Evolutionary conservation across 768 basidiomycete species (phyloP).

Genomic region (Leccinum variicolor): DNA sequence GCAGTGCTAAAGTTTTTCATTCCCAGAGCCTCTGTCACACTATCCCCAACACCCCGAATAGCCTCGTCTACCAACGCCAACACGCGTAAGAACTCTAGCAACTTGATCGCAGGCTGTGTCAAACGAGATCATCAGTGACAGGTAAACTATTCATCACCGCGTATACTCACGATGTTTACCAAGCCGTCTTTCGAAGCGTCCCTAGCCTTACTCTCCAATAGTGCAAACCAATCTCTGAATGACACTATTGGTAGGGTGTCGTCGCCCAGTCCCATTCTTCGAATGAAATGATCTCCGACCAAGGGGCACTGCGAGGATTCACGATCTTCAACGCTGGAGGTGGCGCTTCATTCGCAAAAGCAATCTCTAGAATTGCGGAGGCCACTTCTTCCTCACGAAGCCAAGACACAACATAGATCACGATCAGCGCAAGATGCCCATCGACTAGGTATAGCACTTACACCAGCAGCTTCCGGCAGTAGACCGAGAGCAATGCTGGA

Average conservation of each 20-base stretch:
- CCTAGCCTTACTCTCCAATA: conserved; percentile 22
- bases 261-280: conserved; percentile 1
- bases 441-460: conserved; percentile 9
- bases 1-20: too few species aligned
- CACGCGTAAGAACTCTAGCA: too few species aligned
- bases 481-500: conserved; percentile 28
- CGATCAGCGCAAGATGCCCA: not conserved
- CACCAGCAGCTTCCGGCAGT: conserved; percentile 30
- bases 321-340: conserved; percentile 34
- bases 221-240: conserved; percentile 33
- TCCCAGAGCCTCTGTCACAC: too few species aligned
- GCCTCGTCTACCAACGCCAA: too few species aligned
- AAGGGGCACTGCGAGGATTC: conserved; percentile 35
- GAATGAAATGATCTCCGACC: conserved; percentile 28
- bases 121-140: not conserved
- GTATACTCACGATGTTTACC: conserved; percentile 28
- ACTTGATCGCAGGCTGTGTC: conserved; percentile 33
- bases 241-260: conserved; percentile 30
- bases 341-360: conserved; percentile 12
- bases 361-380: conserved; percentile 28
- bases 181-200: conserved; percentile 25
- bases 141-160: not conserved
- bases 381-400: conserved; percentile 40
- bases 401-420: conserved; percentile 40
- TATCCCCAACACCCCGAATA: too few species aligned